Conservation (phyloP, 441 rosid species). For the Francoa sonchifolia region DNA sequence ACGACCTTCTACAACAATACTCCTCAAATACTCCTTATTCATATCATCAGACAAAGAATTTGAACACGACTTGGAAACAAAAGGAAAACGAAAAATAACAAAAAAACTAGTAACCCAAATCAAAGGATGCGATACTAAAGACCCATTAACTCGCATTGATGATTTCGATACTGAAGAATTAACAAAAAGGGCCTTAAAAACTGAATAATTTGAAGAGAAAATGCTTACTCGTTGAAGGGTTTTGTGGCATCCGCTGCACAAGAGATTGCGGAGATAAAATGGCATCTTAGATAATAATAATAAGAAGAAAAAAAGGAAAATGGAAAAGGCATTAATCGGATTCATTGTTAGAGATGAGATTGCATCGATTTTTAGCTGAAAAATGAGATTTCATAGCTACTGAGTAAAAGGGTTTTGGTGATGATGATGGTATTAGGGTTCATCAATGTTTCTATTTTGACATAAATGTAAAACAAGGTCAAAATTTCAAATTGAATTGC, state of each 20-base stretch:
- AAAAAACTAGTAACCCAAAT: slow-evolving; percentile 38
- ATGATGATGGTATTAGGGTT: slow-evolving; percentile 10
- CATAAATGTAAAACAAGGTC: too few species aligned
- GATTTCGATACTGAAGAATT: slow-evolving; percentile 13
- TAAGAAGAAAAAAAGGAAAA: too few species aligned
- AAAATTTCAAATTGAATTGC: too few species aligned
- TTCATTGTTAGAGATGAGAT: slow-evolving; percentile 23
- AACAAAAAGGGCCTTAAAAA: slow-evolving; percentile 14
- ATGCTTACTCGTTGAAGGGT: slow-evolving; percentile 33
- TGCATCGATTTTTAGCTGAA: slow-evolving; percentile 16
- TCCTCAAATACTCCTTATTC: slow-evolving; percentile 24
- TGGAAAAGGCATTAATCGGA: slow-evolving; percentile 15
- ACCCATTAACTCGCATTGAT: not conserved
- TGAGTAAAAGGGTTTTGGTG: not conserved
- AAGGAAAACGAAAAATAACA: slow-evolving; percentile 34
- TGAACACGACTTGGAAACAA: slow-evolving; percentile 20
- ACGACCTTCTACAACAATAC: slow-evolving; percentile 25
- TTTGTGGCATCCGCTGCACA: slow-evolving; percentile 33
- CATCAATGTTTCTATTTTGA: not conserved
- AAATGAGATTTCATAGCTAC: not conserved
- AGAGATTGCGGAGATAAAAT: slow-evolving; percentile 32
- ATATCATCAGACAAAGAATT: slow-evolving; percentile 10
- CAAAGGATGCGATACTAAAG: slow-evolving; percentile 27
- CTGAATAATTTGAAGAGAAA: not conserved
- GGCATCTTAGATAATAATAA: slow-evolving; percentile 48